A percentile compares a stretch with the other conserved stretches of the same genome.
phyloP scores from a whole-genome alignment of 768 basidiomycete species.

The Mycena chlorophos region DNA sequence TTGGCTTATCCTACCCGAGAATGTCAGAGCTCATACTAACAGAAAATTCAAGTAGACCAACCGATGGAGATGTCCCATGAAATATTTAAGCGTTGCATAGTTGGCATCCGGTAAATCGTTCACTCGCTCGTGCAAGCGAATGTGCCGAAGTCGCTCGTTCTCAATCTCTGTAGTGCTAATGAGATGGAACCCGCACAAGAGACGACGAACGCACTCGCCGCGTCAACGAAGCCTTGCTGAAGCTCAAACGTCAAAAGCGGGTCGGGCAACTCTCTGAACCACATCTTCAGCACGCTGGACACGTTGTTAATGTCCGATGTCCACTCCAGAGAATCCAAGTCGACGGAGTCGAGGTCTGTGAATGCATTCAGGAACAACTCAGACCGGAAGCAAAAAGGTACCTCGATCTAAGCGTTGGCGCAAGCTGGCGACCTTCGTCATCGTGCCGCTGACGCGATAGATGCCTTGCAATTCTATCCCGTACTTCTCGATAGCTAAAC shows the following conservation, averaged over 20 bases:
- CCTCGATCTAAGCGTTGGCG: slow-evolving; percentile 87
- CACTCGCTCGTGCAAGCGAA: slow-evolving; percentile 93
- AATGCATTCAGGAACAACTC: not conserved
- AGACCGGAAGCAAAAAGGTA: slow-evolving; percentile 26
- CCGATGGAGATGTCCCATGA: slow-evolving; percentile 93
- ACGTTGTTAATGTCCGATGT: slow-evolving; percentile 94
- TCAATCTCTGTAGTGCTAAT: slow-evolving; percentile 64
- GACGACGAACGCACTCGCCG: slow-evolving; percentile 70
- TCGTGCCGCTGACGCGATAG: slow-evolving; percentile 90
- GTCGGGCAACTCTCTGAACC: slow-evolving; percentile 95
- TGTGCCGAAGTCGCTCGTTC: slow-evolving; percentile 92
- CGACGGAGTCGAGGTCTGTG: slow-evolving; percentile 78
- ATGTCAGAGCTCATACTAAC: not conserved
- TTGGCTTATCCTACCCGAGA: slow-evolving; percentile 62
- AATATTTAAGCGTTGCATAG: slow-evolving; percentile 94
- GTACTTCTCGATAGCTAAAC: slow-evolving; percentile 87
- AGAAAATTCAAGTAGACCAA: slow-evolving; percentile 47
- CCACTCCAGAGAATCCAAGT: slow-evolving; percentile 89
- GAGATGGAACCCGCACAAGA: slow-evolving; percentile 2
- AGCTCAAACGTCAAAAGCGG: slow-evolving; percentile 82
- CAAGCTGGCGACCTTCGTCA: slow-evolving; percentile 80
- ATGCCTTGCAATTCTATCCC: slow-evolving; percentile 85
- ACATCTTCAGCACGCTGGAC: slow-evolving; percentile 90
- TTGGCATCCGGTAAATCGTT: slow-evolving; percentile 99
- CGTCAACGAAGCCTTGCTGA: slow-evolving; percentile 93